phyloP scores from a whole-genome alignment of 2,329 filamentous ascomycete genomes.

The Scortechinia acanthostroma region DNA sequence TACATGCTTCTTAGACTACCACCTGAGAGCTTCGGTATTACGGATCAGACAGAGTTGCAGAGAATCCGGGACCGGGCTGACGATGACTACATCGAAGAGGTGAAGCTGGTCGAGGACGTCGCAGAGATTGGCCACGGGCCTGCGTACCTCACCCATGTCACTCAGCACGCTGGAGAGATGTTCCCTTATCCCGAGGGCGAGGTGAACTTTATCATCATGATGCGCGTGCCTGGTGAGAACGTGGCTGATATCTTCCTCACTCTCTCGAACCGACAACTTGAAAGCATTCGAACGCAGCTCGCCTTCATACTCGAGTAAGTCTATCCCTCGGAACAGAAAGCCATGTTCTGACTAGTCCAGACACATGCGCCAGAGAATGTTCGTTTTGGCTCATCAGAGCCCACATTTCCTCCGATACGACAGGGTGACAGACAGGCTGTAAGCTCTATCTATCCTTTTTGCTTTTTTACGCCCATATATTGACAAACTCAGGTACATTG shows the following conservation, averaged over 20 bases:
- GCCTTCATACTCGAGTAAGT: background rate
- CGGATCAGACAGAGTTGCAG: background rate
- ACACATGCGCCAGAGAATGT: background rate
- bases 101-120: background rate
- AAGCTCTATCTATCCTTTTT: too few relatives aligned
- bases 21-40: background rate
- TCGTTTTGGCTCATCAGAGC: background rate
- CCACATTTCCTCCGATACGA: background rate
- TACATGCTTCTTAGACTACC: background rate
- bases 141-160: background rate
- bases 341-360: background rate
- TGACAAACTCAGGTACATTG: too few relatives aligned
- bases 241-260: background rate
- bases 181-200: background rate
- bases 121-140: background rate
- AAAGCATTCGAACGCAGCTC: background rate
- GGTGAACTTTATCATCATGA: background rate
- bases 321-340: background rate
- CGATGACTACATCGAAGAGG: background rate
- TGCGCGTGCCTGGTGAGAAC: background rate
- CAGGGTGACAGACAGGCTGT: background rate
- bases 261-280: background rate
- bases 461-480: too few relatives aligned
- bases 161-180: background rate
- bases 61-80: background rate